A percentile compares a stretch with the other conserved stretches of the same genome.
These are phyloP conservation scores for Penicillium tannophilum DNA, from an alignment of 495 filamentous ascomycete species.

Conservation along the genomic window DNA sequence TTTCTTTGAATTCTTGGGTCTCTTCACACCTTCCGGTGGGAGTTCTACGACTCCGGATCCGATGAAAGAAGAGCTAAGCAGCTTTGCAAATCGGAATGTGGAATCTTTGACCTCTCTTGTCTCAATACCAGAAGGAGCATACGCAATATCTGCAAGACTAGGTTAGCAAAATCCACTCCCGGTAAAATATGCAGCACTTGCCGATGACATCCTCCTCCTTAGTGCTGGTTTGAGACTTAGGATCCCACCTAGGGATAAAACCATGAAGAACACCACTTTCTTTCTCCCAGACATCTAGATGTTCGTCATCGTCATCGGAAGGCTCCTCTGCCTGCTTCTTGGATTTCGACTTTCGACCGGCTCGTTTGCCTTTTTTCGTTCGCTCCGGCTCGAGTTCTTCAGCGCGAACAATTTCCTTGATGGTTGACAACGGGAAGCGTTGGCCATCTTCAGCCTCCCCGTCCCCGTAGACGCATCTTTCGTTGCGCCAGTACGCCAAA, in stretches of 20 bases:
- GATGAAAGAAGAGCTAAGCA: conserved; percentile 79
- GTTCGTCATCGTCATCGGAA: conserved; percentile 53
- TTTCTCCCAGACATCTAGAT: conserved; percentile 62
- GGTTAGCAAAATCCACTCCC: conserved; percentile 3
- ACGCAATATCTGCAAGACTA: conserved; percentile 62
- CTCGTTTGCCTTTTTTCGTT: conserved; percentile 34
- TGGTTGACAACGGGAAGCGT: conserved; percentile 60
- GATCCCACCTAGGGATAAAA: conserved; percentile 59
- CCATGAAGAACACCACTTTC: conserved; percentile 60
- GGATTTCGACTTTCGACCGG: conserved; percentile 39
- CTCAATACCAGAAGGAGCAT: conserved; percentile 72
- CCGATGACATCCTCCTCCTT: conserved; percentile 61
- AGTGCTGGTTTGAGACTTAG: conserved; percentile 48
- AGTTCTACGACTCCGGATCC: conserved; percentile 88
- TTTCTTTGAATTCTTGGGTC: conserved; percentile 83
- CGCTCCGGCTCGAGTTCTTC: conserved; percentile 59
- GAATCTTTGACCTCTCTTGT: conserved; percentile 73
- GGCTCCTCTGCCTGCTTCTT: conserved; percentile 40
- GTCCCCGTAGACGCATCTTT: conserved; percentile 70
- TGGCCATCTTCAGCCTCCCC: conserved; percentile 52
- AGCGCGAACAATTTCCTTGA: conserved; percentile 75
- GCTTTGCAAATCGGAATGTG: conserved; percentile 84
- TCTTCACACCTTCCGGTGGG: conserved; percentile 77
- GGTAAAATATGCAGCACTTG: conserved; percentile 25
- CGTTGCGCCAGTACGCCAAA: conserved; percentile 84